A percentile compares a stretch with the other conserved stretches of the same genome.
Evolutionary conservation across 1,284 basidiomycete genomes (phyloP).

Genomic region (Albatrellus sp.): DNA sequence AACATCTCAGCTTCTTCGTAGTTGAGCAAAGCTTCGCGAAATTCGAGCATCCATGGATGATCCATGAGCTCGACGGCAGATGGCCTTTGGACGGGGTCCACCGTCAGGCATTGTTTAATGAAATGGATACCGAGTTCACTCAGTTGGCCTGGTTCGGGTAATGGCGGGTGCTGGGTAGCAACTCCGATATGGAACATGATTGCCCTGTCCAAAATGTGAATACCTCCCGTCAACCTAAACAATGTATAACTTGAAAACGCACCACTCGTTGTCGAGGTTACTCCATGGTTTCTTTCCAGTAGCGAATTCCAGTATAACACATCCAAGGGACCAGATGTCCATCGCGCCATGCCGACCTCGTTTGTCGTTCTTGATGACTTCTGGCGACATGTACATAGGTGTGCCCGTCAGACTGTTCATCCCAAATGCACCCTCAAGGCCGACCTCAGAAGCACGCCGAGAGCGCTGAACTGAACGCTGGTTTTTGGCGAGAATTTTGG

Average conservation of each 20-base stretch:
- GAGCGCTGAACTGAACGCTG: constrained; percentile 70
- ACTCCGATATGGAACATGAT: constrained; percentile 99
- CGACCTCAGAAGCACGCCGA: constrained; percentile 30
- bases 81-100: constrained; percentile 80
- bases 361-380: constrained; percentile 90
- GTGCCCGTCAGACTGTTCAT: constrained; percentile 89
- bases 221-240: background rate
- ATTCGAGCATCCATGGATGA: constrained; percentile 85
- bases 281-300: constrained; percentile 98
- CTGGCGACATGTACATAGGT: constrained; percentile 99
- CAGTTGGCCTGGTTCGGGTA: constrained; percentile 87
- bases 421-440: constrained; percentile 29
- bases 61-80: constrained; percentile 78
- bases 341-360: constrained; percentile 89
- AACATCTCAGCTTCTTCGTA: constrained; percentile 57
- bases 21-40: constrained; percentile 53
- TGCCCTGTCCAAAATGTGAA: constrained; percentile 48
- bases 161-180: constrained; percentile 90
- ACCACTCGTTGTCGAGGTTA: constrained; percentile 99
- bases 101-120: constrained; percentile 83
- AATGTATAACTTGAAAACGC: constrained; percentile 14
- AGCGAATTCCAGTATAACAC: constrained; percentile 92
- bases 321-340: constrained; percentile 97
- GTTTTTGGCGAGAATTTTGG: constrained; percentile 94
- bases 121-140: constrained; percentile 89